Evolutionary conservation across 2,329 filamentous ascomycete genomes (phyloP), one percentile per base, ranked within the genome.

Genomic region (Parastagonospora avenae): DNA sequence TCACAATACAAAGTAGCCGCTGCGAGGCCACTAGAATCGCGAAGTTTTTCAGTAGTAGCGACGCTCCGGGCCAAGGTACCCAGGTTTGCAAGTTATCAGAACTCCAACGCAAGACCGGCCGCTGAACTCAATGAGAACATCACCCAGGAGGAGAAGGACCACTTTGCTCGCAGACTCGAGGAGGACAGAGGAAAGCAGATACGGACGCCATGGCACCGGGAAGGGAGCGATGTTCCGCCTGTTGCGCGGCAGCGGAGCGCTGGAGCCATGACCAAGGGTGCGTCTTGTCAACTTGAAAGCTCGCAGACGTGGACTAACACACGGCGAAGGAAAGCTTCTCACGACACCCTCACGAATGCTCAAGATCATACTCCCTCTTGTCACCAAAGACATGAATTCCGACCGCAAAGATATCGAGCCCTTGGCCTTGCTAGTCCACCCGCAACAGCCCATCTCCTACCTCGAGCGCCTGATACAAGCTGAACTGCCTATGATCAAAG

Each of bases 361-460:
- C 42, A 94, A 94, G 72, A 80, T 95, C 11, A 87, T 94, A 12
- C 79, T 95, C 0, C 91, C 91, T 0, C 79, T 95, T 24, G 85
- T 84, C 0, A 87, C 83, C 0, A 74, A 79, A 39, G 85, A 87
- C 49, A 78, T 79, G 28, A 82, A 84, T 55, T 75, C 76, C 1
- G 82, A 86, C 55, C 80, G 85, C 49, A 87, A 89, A 72, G 82
- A 86, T 41, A 85, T 93, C n/a, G 90, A 95, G 62, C 91, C 92
- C 0, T 79, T 96, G 10, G 92, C 92, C 1, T 82, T 96, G 0
- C 84, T 96, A 2, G 82, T 96, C 0, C 92, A 96, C 63, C 92
- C 92, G 0, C 90, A 95, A 55, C 92, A 97, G 68, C 92, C 92
- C 0, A 81, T 97, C 2, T 96, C 91, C 8, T 96, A 96, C 71